Base-by-base conservation (phyloP, 2,329 filamentous ascomycete species). In the Macrophomina phaseolina region DNA sequence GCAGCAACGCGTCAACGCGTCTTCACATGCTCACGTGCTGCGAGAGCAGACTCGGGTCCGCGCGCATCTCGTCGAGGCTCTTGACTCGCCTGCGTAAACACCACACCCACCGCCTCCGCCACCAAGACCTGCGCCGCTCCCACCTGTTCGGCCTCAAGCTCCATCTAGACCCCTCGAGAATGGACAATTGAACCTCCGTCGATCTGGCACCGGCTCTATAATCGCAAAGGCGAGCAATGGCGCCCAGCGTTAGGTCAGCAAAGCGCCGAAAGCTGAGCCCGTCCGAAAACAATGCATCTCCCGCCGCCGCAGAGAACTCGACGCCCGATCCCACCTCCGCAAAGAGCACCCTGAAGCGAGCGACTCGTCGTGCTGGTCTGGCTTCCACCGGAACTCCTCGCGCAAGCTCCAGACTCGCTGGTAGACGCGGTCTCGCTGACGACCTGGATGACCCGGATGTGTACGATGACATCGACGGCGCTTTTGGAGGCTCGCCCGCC, bases 391-490 rank as follows among this genome's bases (percentile, higher is more conserved):
- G 52, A 23, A 28, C 32, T 12, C 32, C 34, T 14, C 45, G 46
- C 34, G 4, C 64, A 12, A 61, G 64, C 45, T 53, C 53, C 11
- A 66, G 53, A 23, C 45, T 60, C 32, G 36, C 40, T 28, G 52
- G 52, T 6, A 34, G 36, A 49, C 46, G 46, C 40, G 53, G 52
- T 34, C 18, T 48, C 11, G 55, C 40, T 28, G 42, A 42, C 1
- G 53, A 60, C 55, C 38, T 60, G 8, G 68, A 73, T 28, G 70
- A 76, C 6, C 70, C 74, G 36, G 79, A 80, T 60, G 69, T 81
- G 14, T 81, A 81, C 68, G 80, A 81, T 66, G 80, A 82, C 63
- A 78, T 82, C 42, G 80, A 81, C 53, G 79, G 80, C 36, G 80
- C 79, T 7, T 70, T 80, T 64, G 42, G 52, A 46, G 45, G 52